Conservation (phyloP, 2,329 filamentous ascomycete species). For the Tolypocladium guangdongense region DNA sequence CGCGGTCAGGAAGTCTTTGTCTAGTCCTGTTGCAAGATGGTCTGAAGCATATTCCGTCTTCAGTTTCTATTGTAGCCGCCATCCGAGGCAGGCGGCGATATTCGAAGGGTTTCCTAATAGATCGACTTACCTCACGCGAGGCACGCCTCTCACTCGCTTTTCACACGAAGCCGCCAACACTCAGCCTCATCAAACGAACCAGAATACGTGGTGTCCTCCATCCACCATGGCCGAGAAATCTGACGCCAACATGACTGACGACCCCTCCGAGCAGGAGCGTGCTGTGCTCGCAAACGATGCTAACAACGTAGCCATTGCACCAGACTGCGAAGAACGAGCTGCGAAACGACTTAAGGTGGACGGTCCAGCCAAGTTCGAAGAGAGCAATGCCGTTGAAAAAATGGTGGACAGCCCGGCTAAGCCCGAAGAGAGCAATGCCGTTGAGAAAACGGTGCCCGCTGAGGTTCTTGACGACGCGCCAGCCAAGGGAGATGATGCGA, state of each 20-base stretch:
- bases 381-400: background rate
- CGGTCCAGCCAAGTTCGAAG: slow-evolving; percentile 9
- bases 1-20: background rate
- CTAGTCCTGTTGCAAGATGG: background rate
- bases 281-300: slow-evolving; percentile 4
- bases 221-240: slow-evolving; percentile 16
- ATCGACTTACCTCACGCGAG: background rate
- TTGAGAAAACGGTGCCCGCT: slow-evolving; percentile 5
- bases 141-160: background rate
- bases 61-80: background rate
- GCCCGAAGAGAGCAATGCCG: slow-evolving; percentile 3
- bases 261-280: slow-evolving; percentile 8
- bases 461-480: slow-evolving; percentile 11
- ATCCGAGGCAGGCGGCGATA: background rate
- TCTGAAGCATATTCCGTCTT: background rate
- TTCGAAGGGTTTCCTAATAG: background rate
- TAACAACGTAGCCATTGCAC: background rate
- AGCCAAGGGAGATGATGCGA: slow-evolving; percentile 1
- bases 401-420: slow-evolving; percentile 25
- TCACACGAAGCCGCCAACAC: background rate
- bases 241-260: slow-evolving; percentile 12
- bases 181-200: background rate
- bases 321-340: slow-evolving; percentile 26
- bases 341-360: slow-evolving; percentile 51
- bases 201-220: background rate